Evolutionary conservation across 2,329 filamentous ascomycete genomes (phyloP).

Genomic region (Fonsecaea multimorphosa): DNA sequence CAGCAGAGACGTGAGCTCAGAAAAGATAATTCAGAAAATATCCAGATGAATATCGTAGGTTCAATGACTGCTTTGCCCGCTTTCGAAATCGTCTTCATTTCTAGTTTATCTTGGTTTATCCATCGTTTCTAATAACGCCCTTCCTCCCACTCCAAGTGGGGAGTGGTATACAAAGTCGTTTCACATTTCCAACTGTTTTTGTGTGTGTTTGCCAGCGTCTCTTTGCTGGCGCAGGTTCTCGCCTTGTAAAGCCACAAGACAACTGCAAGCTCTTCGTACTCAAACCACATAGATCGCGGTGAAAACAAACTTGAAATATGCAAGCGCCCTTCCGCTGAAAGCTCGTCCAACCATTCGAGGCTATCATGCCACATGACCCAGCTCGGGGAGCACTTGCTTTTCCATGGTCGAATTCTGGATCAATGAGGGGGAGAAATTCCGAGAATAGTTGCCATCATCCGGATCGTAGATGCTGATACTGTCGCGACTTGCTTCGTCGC

Average conservation of each 20-base stretch:
- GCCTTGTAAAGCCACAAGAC: neutral
- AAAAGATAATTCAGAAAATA: too few species aligned
- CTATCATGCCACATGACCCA: conserved; percentile 32
- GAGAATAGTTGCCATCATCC: conserved; percentile 31
- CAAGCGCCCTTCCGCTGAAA: neutral
- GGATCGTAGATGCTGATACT: conserved; percentile 22
- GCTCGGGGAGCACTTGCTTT: conserved; percentile 18
- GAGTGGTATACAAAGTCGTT: neutral
- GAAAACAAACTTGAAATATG: neutral
- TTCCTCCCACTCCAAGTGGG: neutral
- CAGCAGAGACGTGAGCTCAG: too few species aligned
- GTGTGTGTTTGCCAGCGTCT: neutral
- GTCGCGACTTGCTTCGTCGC: conserved; percentile 37
- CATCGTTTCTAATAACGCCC: neutral
- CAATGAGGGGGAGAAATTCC: conserved; percentile 33
- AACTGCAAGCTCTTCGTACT: neutral
- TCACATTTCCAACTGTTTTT: neutral
- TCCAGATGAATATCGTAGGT: neutral
- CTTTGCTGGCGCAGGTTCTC: neutral
- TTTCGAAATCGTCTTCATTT: neutral
- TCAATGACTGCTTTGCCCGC: neutral
- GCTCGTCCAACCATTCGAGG: neutral
- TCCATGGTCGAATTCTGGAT: conserved; percentile 23
- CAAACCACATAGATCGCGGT: neutral
- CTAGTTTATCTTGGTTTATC: neutral